Percentiles rank a stretch among this genome's conserved stretches.
phyloP scores from a whole-genome alignment of 202 grass and related monocot genomes.

The Dendrocalamus latiflorus region DNA sequence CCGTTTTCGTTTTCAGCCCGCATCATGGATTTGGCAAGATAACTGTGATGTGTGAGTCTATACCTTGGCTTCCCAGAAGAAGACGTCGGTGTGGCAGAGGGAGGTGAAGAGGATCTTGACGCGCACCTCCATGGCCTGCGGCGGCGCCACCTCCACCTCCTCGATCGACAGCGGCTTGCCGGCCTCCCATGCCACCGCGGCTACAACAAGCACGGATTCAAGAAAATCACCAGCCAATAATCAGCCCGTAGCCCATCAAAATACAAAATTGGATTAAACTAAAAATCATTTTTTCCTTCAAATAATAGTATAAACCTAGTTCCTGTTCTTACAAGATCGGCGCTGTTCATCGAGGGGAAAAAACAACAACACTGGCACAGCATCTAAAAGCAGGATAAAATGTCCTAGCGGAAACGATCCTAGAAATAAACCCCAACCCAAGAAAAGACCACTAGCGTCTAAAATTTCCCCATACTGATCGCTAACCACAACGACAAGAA shows the following conservation, averaged over 20 bases:
- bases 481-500: not conserved
- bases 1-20: too few relatives aligned
- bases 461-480: not conserved
- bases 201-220: slow-evolving; percentile 28
- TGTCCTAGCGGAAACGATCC: not conserved
- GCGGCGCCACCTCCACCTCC: slow-evolving; percentile 92
- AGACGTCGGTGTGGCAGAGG: slow-evolving; percentile 92
- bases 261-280: not conserved
- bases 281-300: not conserved
- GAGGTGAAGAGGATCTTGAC: slow-evolving; percentile 82
- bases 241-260: not conserved
- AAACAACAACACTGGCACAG: not conserved
- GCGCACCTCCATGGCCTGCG: slow-evolving; percentile 86
- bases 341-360: not conserved
- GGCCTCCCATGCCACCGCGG: slow-evolving; percentile 86
- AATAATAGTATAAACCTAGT: not conserved
- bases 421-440: not conserved
- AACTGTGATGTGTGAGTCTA: not conserved
- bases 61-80: slow-evolving; percentile 98
- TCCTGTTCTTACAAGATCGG: not conserved
- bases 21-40: not conserved
- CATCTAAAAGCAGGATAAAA: not conserved
- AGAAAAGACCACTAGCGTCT: not conserved
- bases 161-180: slow-evolving; percentile 75
- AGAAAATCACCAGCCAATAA: not conserved